Conservation (phyloP, 257 asterid species). For the Lycium barbarum region DNA sequence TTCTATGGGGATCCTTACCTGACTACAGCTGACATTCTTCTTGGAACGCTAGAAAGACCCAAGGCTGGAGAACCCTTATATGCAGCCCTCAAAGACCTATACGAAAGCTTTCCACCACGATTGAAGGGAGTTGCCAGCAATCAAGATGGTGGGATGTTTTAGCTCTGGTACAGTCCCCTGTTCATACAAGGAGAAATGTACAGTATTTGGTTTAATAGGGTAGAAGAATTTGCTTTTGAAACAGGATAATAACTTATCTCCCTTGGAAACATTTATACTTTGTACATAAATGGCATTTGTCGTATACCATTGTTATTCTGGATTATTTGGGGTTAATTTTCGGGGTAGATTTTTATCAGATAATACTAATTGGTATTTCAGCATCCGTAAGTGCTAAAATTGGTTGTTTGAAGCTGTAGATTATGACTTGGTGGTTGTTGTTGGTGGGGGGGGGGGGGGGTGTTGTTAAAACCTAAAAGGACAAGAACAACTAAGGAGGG, state of each 20-base stretch:
- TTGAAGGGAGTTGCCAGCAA: not conserved
- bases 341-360: not conserved
- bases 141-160: conserved; percentile 1
- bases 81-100: conserved; percentile 73
- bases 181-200: conserved; percentile 22
- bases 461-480: not conserved
- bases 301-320: conserved; percentile 7
- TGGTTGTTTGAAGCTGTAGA: not conserved
- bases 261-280: conserved; percentile 20
- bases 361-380: not conserved
- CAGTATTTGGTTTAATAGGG: conserved; percentile 28
- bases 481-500: not conserved
- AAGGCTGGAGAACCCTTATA: conserved; percentile 94
- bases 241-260: conserved; percentile 16
- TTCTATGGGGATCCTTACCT: conserved; percentile 98
- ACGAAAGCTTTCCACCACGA: conserved; percentile 50
- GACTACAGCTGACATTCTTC: conserved; percentile 88
- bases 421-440: not conserved
- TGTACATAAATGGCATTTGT: conserved; percentile 13
- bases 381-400: not conserved
- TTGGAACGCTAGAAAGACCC: conserved; percentile 88
- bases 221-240: not conserved
- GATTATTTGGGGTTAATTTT: conserved; percentile 13
- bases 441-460: not conserved
- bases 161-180: not conserved